phyloP scores from a whole-genome alignment of 1,284 basidiomycete species.

The Xanthoconium separans region DNA sequence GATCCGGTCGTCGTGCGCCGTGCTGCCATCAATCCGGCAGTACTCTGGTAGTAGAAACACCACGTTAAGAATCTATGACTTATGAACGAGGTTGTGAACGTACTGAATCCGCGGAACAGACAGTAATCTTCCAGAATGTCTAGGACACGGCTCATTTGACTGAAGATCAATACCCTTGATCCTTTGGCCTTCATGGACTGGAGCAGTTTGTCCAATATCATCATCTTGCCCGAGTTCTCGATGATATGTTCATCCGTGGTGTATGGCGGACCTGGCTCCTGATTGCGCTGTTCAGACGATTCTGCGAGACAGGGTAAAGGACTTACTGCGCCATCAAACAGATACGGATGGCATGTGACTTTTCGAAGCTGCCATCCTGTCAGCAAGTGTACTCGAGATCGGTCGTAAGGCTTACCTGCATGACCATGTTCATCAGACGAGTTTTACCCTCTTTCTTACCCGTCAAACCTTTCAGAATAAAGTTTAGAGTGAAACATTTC shows the following conservation, averaged over 20 bases:
- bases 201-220: constrained; percentile 94
- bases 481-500: background rate
- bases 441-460: constrained; percentile 99
- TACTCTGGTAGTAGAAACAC: constrained; percentile 60
- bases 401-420: constrained; percentile 71
- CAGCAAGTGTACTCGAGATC: background rate
- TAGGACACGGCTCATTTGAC: constrained; percentile 93
- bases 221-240: constrained; percentile 96
- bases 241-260: constrained; percentile 98
- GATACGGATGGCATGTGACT: constrained; percentile 82
- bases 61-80: background rate
- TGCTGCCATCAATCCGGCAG: constrained; percentile 95
- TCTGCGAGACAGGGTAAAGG: background rate
- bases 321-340: constrained; percentile 82
- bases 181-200: constrained; percentile 89
- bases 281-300: background rate
- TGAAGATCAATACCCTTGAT: constrained; percentile 95
- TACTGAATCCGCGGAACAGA: constrained; percentile 87
- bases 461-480: constrained; percentile 57
- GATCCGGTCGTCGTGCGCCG: constrained; percentile 96
- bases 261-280: constrained; percentile 97
- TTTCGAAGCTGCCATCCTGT: constrained; percentile 55
- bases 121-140: constrained; percentile 99
- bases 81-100: constrained; percentile 31
- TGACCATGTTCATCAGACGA: constrained; percentile 97